These are phyloP conservation scores for Emergomyces pasteurianus DNA, from an alignment of 2,329 filamentous ascomycete species.

Conservation along the genomic window DNA sequence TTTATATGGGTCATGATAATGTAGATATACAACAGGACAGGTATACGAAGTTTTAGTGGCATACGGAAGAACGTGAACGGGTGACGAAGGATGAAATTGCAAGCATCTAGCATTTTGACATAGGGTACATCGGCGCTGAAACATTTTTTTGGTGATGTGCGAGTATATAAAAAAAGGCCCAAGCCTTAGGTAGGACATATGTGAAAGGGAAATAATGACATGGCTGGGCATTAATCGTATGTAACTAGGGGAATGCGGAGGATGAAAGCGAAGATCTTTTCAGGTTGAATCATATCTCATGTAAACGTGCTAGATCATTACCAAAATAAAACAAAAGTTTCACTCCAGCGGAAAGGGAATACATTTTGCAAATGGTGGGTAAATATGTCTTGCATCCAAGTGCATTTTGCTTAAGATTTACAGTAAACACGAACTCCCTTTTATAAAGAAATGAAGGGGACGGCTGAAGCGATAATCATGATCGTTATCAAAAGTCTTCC, in stretches of 20 bases:
- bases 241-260: background rate
- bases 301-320: background rate
- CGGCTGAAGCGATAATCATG: background rate
- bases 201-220: background rate
- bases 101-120: background rate
- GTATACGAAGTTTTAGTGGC: background rate
- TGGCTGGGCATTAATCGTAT: background rate
- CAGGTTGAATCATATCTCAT: background rate
- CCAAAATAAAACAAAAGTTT: background rate
- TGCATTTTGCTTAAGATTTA: too few relatives aligned
- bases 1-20: background rate
- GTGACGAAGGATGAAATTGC: background rate
- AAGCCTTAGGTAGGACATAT: background rate
- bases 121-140: background rate
- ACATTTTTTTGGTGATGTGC: background rate
- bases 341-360: background rate
- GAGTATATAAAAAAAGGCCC: background rate
- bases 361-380: background rate
- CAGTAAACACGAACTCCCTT: background rate
- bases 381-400: background rate
- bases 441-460: background rate
- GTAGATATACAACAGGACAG: background rate
- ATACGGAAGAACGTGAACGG: too few relatives aligned
- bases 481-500: constrained; percentile 24
- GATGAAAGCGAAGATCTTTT: background rate